Percentiles rank a stretch among this genome's conserved stretches.
Evolutionary conservation across 208 protist species (phyloP).

Genomic region (Polymyxa betae): DNA sequence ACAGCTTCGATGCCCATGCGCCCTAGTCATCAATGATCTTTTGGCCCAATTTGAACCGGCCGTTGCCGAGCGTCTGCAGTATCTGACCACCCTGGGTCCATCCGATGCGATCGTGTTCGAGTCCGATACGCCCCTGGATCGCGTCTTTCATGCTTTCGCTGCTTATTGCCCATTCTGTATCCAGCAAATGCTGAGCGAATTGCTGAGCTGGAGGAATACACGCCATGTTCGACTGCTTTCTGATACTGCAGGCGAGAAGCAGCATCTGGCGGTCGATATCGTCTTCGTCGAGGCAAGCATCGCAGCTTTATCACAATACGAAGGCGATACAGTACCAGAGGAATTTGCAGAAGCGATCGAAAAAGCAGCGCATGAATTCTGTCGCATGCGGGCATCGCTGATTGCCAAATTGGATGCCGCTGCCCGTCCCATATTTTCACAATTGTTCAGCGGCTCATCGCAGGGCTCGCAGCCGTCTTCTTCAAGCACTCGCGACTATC

Average conservation of each 20-base stretch:
- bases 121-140: neutral
- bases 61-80: neutral
- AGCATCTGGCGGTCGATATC: slow-evolving; percentile 29
- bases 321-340: neutral
- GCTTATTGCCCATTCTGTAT: neutral
- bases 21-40: neutral
- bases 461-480: neutral
- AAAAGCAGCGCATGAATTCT: neutral
- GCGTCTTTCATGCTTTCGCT: neutral
- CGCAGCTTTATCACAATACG: slow-evolving; percentile 29
- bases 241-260: neutral
- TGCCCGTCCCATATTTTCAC: neutral
- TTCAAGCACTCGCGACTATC: neutral
- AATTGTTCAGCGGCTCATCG: neutral
- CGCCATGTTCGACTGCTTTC: neutral
- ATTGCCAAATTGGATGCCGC: neutral
- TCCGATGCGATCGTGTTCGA: neutral
- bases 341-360: neutral
- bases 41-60: neutral
- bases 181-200: neutral
- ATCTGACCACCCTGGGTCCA: neutral
- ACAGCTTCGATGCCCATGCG: neutral
- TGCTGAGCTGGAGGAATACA: neutral
- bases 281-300: slow-evolving; percentile 40
- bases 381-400: no score